Conservation (phyloP, 345 rosid species). For the Chamaenerion angustifolium region DNA sequence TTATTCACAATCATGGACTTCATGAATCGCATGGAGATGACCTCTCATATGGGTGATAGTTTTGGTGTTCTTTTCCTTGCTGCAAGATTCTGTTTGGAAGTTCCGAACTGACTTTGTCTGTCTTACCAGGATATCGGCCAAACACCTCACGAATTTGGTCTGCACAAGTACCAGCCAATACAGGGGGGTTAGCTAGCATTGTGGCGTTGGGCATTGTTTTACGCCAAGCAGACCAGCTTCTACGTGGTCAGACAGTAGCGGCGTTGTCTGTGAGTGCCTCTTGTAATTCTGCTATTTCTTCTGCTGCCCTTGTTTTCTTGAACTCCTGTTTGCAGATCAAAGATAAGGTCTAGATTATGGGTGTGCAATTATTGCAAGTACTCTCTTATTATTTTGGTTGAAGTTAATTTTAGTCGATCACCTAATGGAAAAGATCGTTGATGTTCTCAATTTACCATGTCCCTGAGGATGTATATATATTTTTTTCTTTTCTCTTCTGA, state of each 20-base stretch:
- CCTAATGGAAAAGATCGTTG: too few species aligned
- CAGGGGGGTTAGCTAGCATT: slow-evolving; percentile 40
- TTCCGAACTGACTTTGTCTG: slow-evolving; percentile 8
- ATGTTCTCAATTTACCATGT: too few species aligned
- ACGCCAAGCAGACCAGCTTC: slow-evolving; percentile 51
- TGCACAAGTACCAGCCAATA: slow-evolving; percentile 36
- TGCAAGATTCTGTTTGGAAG: neutral
- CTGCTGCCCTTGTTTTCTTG: neutral
- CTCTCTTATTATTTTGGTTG: too few species aligned
- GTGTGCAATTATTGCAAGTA: too few species aligned
- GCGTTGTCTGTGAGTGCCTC: slow-evolving; percentile 51
- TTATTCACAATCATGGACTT: slow-evolving; percentile 60
- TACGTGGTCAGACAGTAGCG: slow-evolving; percentile 34
- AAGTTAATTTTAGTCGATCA: too few species aligned
- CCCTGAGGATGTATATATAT: too few species aligned
- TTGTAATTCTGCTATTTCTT: neutral
- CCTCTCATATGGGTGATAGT: slow-evolving; percentile 44
- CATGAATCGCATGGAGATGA: slow-evolving; percentile 57
- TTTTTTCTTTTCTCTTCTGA: too few species aligned
- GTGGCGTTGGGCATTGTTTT: slow-evolving; percentile 53
- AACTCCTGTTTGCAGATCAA: too few species aligned
- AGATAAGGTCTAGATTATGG: too few species aligned
- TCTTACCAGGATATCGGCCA: slow-evolving; percentile 37
- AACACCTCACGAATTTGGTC: slow-evolving; percentile 24
- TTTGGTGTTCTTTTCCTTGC: neutral